Evolutionary conservation across 2,329 filamentous ascomycete species (phyloP), one percentile per base, ranked within the genome.

Genomic region (Ascochyta rabiei): DNA sequence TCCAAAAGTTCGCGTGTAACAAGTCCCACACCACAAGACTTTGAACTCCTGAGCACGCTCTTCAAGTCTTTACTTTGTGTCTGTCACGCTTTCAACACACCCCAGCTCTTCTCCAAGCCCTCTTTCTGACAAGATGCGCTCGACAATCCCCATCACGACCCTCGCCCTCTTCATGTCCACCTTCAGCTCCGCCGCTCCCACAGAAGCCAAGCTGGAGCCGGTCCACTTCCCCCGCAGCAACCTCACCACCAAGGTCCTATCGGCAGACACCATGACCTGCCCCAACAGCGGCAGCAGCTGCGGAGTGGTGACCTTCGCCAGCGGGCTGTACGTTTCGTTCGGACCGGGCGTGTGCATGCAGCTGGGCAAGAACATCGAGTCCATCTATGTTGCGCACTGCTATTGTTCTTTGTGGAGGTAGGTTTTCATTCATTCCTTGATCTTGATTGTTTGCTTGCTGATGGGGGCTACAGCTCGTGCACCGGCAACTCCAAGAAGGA

Each of bases 391-490:
- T 2, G 30, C 28, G n/a, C 39, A 48, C 18, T 57, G 54, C 54
- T 57, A 47, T 26, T 57, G 49, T 19, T 53, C 55, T 23, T 24
- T 57, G 10, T 57, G 55, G 55, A 43, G 24, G 49, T 53, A 33
- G 37, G 43, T 48, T 41, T 3, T 2, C 9, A 9, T 28, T 2
- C 24, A 15, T 10, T 19, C 30, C 30, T n/a, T 13, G 1, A 2
- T 3, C 13, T 13, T 33, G 12, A 2, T 33, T 7, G 7, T 7
- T 24, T 8, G 6, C 8, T 26, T n/a, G 44, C 48, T 56, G 7
- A 56, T n/a, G 6, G 3, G 4, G 6, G 13, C 1, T 2, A 18
- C 10, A 56, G 53, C 28, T 31, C n/a, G n/a, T 54, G 55, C 37
- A 38, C 37, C 2, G 55, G 55, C 15, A 18, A 38, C 12, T 3